Percentiles rank a stretch among this genome's conserved stretches.
Evolutionary conservation across 495 filamentous ascomycete species (phyloP).

Genomic region (Penicillium salamii): DNA sequence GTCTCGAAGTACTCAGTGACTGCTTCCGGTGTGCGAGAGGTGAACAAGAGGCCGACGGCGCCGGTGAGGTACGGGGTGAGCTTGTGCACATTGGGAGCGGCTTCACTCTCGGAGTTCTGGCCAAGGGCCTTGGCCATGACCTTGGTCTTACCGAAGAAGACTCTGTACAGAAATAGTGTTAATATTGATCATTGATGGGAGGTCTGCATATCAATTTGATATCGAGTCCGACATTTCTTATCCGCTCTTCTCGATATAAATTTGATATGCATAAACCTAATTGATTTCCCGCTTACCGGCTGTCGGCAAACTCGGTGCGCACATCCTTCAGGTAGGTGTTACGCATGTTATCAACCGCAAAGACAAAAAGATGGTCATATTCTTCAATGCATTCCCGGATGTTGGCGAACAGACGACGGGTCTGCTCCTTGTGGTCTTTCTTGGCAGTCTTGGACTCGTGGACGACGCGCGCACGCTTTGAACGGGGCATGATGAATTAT

Average conservation of each 20-base stretch:
- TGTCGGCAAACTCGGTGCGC: constrained; percentile 75
- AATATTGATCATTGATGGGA: not conserved
- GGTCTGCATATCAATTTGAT: constrained; percentile 5
- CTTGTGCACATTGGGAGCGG: constrained; percentile 66
- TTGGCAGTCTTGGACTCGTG: constrained; percentile 87
- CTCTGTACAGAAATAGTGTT: constrained; percentile 39
- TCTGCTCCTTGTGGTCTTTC: constrained; percentile 85
- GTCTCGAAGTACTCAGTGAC: constrained; percentile 66
- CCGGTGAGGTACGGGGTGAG: constrained; percentile 73
- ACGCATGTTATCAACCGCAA: constrained; percentile 95
- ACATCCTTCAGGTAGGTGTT: constrained; percentile 96
- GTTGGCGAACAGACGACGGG: constrained; percentile 80
- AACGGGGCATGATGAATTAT: constrained; percentile 78
- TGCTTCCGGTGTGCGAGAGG: constrained; percentile 60
- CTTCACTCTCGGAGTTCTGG: constrained; percentile 66
- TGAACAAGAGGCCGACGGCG: constrained; percentile 88
- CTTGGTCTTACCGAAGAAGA: constrained; percentile 99
- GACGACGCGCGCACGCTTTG: constrained; percentile 85
- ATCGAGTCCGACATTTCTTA: not conserved
- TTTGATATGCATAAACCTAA: too few relatives aligned
- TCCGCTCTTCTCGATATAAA: not conserved
- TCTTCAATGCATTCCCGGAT: constrained; percentile 81
- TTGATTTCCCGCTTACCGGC: constrained; percentile 61
- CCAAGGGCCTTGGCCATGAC: constrained; percentile 95
- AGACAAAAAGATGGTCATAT: constrained; percentile 90